These are phyloP conservation scores for Bassia scoparia DNA, from an alignment of 148 eudicot species.

Conservation along the genomic window DNA sequence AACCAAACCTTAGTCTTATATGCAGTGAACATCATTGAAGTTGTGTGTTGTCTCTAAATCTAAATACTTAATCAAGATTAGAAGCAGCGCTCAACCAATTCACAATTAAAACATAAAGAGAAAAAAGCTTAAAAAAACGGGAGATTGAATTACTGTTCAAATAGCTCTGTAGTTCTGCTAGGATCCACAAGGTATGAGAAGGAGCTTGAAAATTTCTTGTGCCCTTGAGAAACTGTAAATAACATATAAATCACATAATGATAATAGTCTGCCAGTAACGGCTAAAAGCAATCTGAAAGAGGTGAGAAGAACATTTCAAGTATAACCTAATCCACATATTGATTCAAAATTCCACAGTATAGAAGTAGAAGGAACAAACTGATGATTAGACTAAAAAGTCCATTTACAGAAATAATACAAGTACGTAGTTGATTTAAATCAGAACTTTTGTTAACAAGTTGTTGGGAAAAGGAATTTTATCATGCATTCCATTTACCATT, in stretches of 20 bases:
- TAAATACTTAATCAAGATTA: not conserved
- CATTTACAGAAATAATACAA: not conserved
- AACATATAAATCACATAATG: not conserved
- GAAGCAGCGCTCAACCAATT: not conserved
- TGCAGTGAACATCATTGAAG: not conserved
- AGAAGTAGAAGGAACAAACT: not conserved
- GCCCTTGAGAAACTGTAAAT: constrained; percentile 90
- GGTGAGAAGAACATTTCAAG: not conserved
- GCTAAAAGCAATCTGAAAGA: not conserved
- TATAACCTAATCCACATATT: not conserved
- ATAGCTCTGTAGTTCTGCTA: constrained; percentile 70
- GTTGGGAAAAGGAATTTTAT: not conserved
- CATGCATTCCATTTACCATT: not conserved
- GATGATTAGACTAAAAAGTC: not conserved
- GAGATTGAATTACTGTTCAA: constrained; percentile 49
- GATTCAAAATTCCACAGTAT: not conserved
- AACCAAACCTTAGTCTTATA: not conserved
- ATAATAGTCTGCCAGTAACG: constrained; percentile 1
- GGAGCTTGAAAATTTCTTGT: constrained; percentile 93
- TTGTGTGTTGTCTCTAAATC: not conserved
- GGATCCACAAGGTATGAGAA: constrained; percentile 85
- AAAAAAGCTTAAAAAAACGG: not conserved
- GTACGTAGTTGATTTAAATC: not conserved
- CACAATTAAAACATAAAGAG: not conserved
- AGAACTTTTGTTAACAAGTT: not conserved